These are phyloP conservation scores for Volvox reticuliferus DNA, from an alignment of 139 green algal genomes.

Conservation along the genomic window DNA sequence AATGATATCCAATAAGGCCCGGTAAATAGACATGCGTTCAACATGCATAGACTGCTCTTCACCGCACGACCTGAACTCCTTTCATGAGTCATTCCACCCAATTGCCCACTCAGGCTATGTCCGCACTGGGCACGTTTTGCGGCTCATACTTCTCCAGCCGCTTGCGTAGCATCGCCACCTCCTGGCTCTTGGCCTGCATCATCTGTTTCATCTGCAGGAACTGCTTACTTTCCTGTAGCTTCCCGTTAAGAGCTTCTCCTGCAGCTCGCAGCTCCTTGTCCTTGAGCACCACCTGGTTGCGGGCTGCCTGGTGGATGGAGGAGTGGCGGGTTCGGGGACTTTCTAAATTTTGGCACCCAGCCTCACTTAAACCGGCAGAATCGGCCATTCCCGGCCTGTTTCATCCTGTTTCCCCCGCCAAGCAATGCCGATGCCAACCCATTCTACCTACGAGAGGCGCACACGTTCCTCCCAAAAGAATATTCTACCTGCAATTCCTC, in stretches of 20 bases:
- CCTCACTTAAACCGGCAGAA: not conserved
- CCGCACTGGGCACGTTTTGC: slow-evolving; percentile 56
- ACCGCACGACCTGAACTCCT: too few relatives aligned
- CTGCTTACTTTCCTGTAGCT: slow-evolving; percentile 62
- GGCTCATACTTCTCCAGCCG: slow-evolving; percentile 67
- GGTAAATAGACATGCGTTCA: too few relatives aligned
- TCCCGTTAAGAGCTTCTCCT: slow-evolving; percentile 35
- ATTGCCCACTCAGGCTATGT: slow-evolving; percentile 32
- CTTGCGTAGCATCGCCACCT: slow-evolving; percentile 66
- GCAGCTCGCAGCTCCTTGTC: slow-evolving; percentile 47
- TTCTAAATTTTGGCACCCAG: not conserved
- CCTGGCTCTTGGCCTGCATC: slow-evolving; percentile 68
- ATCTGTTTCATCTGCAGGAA: slow-evolving; percentile 72
- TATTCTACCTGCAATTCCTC: slow-evolving; percentile 7
- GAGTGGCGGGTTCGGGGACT: too few relatives aligned
- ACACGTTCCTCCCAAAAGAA: too few relatives aligned
- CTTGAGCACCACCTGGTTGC: slow-evolving; percentile 31
- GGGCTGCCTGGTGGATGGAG: not conserved
- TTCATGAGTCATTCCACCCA: too few relatives aligned
- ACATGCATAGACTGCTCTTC: too few relatives aligned
- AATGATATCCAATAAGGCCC: too few relatives aligned
- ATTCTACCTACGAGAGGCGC: not conserved
- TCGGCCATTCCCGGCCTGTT: too few relatives aligned
- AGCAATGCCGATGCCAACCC: too few relatives aligned
- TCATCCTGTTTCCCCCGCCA: too few relatives aligned